Evolutionary conservation across 495 filamentous ascomycete species (phyloP).

Genomic region (Tuber calosporum): DNA sequence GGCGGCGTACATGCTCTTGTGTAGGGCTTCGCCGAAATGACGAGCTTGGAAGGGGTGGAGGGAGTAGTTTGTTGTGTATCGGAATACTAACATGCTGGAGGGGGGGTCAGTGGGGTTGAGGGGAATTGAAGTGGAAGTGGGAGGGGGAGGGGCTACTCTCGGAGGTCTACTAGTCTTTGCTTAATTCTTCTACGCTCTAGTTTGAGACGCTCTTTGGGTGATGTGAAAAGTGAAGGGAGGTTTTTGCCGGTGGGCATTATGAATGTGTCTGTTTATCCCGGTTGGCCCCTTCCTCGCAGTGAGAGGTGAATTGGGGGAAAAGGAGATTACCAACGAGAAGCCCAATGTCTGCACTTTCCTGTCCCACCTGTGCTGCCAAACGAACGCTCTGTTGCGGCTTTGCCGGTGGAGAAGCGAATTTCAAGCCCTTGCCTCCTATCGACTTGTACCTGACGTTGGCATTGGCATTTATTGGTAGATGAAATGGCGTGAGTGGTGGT

Average conservation of each 20-base stretch:
- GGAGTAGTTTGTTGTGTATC: slow-evolving; percentile 46
- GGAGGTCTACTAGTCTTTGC: slow-evolving; percentile 43
- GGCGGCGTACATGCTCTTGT: slow-evolving; percentile 62
- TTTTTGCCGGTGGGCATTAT: slow-evolving; percentile 54
- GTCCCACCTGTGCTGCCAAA: slow-evolving; percentile 40
- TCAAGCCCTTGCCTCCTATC: background rate
- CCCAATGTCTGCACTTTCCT: slow-evolving; percentile 50
- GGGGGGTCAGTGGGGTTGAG: slow-evolving; percentile 3
- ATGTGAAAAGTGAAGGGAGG: slow-evolving; percentile 51
- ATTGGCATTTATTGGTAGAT: background rate
- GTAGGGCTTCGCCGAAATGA: slow-evolving; percentile 51
- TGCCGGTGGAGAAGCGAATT: slow-evolving; percentile 5
- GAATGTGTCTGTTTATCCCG: slow-evolving; percentile 49
- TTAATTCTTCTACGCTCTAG: slow-evolving; percentile 50
- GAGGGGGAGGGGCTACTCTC: slow-evolving; percentile 42
- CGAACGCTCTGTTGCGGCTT: slow-evolving; percentile 47
- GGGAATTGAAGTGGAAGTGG: background rate
- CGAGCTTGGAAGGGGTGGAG: slow-evolving; percentile 43
- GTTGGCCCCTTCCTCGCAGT: slow-evolving; percentile 11
- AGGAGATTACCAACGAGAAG: slow-evolving; percentile 46
- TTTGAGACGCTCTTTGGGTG: slow-evolving; percentile 45
- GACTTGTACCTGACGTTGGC: background rate
- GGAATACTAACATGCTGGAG: slow-evolving; percentile 42
- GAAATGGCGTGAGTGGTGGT: background rate
- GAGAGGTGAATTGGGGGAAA: background rate